Percentiles rank a stretch among this genome's conserved stretches.
Conservation (phyloP, 495 filamentous ascomycete species). For the Neurospora intermedia region DNA sequence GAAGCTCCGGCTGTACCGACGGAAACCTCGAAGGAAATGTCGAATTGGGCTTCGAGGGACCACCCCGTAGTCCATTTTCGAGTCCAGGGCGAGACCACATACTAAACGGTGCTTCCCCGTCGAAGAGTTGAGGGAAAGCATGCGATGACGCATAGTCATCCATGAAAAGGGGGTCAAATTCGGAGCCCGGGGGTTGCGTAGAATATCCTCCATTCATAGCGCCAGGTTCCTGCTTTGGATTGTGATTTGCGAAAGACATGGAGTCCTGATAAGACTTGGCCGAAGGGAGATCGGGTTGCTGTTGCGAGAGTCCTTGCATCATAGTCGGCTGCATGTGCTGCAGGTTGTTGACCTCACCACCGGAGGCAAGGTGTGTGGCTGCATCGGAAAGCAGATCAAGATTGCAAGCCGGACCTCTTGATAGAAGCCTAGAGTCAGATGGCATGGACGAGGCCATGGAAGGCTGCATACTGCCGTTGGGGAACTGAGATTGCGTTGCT, state of each 20-base stretch:
- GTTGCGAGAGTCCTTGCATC: constrained; percentile 31
- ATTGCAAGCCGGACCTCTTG: constrained; percentile 39
- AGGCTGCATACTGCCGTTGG: constrained; percentile 26
- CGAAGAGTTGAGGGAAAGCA: constrained; percentile 37
- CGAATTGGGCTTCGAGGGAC: constrained; percentile 43
- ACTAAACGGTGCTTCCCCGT: constrained; percentile 34
- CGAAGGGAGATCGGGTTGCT: constrained; percentile 25
- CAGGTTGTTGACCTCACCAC: constrained; percentile 36
- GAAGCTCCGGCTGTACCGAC: constrained; percentile 54
- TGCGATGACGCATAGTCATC: constrained; percentile 40
- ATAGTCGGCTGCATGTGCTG: constrained; percentile 35
- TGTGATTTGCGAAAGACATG: constrained; percentile 32
- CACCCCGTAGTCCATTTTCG: constrained; percentile 29
- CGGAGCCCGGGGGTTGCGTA: constrained; percentile 25
- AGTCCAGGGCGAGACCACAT: constrained; percentile 31
- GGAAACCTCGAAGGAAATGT: constrained; percentile 60
- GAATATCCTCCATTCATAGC: constrained; percentile 28
- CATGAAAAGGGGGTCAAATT: constrained; percentile 40
- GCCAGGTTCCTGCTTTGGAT: constrained; percentile 30
- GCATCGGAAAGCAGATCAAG: constrained; percentile 42
- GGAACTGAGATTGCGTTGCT: constrained; percentile 21
- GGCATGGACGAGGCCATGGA: constrained; percentile 26
- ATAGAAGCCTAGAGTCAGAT: constrained; percentile 29
- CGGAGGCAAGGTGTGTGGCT: constrained; percentile 38
- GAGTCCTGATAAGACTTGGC: constrained; percentile 37